Evolutionary conservation across 139 green algal species (phyloP).

Genomic region (Picochlorum sp.): DNA sequence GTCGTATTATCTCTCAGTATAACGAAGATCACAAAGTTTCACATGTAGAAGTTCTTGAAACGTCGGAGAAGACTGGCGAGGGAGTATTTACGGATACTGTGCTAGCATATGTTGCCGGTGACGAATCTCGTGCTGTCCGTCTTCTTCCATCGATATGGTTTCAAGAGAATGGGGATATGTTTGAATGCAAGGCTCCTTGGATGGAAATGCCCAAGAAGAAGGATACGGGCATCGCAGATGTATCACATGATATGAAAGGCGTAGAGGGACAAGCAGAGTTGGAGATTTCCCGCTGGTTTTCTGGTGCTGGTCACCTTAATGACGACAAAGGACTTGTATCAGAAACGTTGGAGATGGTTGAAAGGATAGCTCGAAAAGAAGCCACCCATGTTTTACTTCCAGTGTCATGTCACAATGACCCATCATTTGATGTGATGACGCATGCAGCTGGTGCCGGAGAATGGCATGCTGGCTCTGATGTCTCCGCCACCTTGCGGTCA

Average conservation of each 20-base stretch:
- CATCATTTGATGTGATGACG: slow-evolving; percentile 63
- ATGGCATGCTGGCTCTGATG: slow-evolving; percentile 45
- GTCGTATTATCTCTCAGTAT: neutral
- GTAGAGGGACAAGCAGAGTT: neutral
- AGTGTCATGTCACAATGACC: slow-evolving; percentile 51
- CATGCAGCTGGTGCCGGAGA: slow-evolving; percentile 22
- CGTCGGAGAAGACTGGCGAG: slow-evolving; percentile 70
- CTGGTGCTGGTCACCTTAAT: no score
- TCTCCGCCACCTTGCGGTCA: slow-evolving; percentile 40
- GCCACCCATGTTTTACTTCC: slow-evolving; percentile 38
- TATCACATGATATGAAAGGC: no score
- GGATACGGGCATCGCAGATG: neutral
- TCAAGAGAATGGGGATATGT: neutral
- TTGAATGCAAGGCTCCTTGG: neutral
- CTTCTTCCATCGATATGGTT: neutral
- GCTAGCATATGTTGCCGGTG: slow-evolving; percentile 41
- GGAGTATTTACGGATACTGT: slow-evolving; percentile 77
- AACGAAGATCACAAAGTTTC: neutral
- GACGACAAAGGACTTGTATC: neutral
- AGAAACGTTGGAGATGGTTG: neutral
- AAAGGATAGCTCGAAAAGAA: slow-evolving; percentile 10
- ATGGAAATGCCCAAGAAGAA: neutral
- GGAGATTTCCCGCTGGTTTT: neutral
- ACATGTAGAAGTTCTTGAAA: slow-evolving; percentile 46
- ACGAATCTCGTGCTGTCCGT: no score